Percentiles rank a stretch among this genome's conserved stretches.
These are phyloP conservation scores for Pelagophyceae sp. DNA, from an alignment of 352 stramenopile species.

Conservation along the genomic window DNA sequence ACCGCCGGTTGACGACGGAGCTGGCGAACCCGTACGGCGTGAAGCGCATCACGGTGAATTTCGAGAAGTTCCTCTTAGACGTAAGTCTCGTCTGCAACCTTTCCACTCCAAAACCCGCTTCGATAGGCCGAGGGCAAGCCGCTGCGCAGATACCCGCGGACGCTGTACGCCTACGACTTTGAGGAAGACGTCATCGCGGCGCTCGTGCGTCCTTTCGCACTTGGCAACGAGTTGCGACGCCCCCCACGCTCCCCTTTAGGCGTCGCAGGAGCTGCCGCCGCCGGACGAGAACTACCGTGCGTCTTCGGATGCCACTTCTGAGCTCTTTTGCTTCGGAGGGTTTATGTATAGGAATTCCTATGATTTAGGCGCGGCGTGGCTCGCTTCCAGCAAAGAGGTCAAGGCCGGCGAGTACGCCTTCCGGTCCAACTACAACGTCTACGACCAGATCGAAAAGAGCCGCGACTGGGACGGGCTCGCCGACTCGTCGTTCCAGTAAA, in stretches of 20 bases:
- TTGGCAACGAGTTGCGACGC: too few species aligned
- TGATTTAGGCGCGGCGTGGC: slow-evolving; percentile 30
- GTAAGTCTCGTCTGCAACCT: too few species aligned
- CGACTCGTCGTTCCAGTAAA: background rate
- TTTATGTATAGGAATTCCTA: slow-evolving; percentile 23
- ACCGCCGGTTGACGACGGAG: slow-evolving; percentile 29
- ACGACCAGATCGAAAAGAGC: background rate
- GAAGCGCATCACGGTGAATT: slow-evolving; percentile 41
- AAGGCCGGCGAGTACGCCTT: slow-evolving; percentile 37
- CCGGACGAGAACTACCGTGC: too few species aligned
- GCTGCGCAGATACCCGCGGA: slow-evolving; percentile 37
- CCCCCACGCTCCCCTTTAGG: too few species aligned
- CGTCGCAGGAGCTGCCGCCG: too few species aligned
- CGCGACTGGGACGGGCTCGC: slow-evolving; percentile 11
- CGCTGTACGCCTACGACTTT: slow-evolving; percentile 34
- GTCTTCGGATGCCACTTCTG: too few species aligned
- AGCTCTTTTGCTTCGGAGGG: slow-evolving; percentile 21
- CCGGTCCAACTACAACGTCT: slow-evolving; percentile 38
- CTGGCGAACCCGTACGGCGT: slow-evolving; percentile 41
- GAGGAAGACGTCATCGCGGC: slow-evolving; percentile 33
- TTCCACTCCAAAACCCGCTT: too few species aligned
- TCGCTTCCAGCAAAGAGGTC: slow-evolving; percentile 32
- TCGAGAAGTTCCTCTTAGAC: slow-evolving; percentile 46
- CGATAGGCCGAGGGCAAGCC: slow-evolving; percentile 29
- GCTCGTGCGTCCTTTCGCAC: too few species aligned